Evolutionary conservation across 1,139 yeast species (phyloP), one percentile per base, ranked within the genome.

Genomic region (Saccharomyces hybrid): DNA sequence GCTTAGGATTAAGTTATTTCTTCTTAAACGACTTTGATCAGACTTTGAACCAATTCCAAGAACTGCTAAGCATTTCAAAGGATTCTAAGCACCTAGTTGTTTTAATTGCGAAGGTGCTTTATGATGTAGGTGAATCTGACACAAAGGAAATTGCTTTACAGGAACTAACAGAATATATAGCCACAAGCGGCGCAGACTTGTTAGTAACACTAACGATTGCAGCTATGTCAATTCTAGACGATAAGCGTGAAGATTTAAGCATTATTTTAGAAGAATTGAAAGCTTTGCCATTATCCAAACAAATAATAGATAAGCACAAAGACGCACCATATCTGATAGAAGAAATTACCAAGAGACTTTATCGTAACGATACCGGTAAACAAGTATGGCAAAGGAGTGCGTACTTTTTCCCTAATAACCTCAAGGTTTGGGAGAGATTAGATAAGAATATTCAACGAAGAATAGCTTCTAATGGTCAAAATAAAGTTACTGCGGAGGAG

Each of bases 81-180:
- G 80, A 77, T 48, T 81, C 85, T 50, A 77, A 78, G 58, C 78
- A 84, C 58, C 76, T 89, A n/a, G 82, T 88, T 13, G 80, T 86
- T 5, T 72, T 93, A 44, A 78, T 88, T 28, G 82, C 95, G 0
- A 96, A 89, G 65, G 85, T 90, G 0, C 75, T 93, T 53, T 85
- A 86, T 75, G 88, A 89, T 1, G 81, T 81, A 55, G 86, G 83
- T 7, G 80, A 83, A 0, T 81, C 78, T 25, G 91, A 84, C n/a
- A 83, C 93, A 6, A 83, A 82, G 55, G 87, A 84, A 60, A 93
- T 91, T 1, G 96, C 97, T 0, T 67, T 88, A 52, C 90, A 85
- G 63, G 90, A 85, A 65, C 67, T 86, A 50, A 80, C 84, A 63
- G 77, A 79, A 11, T 82, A 78, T 63, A 81, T 90, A 49, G 86